Conservation (phyloP, 2,329 filamentous ascomycete species). For the Aspergillus tubingensis region DNA sequence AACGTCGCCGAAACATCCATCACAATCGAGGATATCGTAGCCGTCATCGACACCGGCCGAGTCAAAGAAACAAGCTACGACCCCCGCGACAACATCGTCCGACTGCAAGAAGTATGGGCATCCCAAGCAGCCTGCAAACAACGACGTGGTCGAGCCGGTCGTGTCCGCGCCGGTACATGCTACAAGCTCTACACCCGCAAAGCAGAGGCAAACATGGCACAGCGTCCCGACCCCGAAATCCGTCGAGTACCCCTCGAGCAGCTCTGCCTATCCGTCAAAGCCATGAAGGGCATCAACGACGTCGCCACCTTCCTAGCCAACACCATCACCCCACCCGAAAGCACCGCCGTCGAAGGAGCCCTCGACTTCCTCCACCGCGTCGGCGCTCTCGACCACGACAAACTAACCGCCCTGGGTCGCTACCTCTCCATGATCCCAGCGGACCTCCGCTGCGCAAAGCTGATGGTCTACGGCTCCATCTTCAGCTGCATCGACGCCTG, state of each 20-base stretch:
- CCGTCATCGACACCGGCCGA: constrained; percentile 90
- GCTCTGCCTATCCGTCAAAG: constrained; percentile 88
- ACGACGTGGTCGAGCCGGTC: constrained; percentile 85
- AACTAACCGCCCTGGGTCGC: constrained; percentile 84
- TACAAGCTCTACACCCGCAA: constrained; percentile 93
- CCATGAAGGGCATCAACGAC: constrained; percentile 81
- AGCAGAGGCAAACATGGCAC: constrained; percentile 79
- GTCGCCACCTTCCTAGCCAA: constrained; percentile 78
- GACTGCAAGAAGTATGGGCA: constrained; percentile 92
- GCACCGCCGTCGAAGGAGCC: constrained; percentile 81
- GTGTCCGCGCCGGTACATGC: constrained; percentile 86
- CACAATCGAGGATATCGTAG: constrained; percentile 95
- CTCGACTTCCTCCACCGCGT: constrained; percentile 77
- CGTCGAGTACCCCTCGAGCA: constrained; percentile 90
- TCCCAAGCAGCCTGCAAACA: constrained; percentile 94
- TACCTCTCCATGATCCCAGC: constrained; percentile 95
- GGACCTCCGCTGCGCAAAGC: constrained; percentile 87
- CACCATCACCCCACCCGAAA: constrained; percentile 86
- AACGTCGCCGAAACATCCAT: constrained; percentile 99
- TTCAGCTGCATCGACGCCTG: constrained; percentile 90
- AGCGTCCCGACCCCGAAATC: constrained; percentile 90
- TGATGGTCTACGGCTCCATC: constrained; percentile 92
- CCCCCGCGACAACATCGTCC: constrained; percentile 87
- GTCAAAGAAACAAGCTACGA: constrained; percentile 98
- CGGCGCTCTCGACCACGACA: constrained; percentile 82